Evolutionary conservation across 2,329 filamentous ascomycete species (phyloP), one percentile per base, ranked within the genome.

Genomic region (Arthrobotrys entomopaga): DNA sequence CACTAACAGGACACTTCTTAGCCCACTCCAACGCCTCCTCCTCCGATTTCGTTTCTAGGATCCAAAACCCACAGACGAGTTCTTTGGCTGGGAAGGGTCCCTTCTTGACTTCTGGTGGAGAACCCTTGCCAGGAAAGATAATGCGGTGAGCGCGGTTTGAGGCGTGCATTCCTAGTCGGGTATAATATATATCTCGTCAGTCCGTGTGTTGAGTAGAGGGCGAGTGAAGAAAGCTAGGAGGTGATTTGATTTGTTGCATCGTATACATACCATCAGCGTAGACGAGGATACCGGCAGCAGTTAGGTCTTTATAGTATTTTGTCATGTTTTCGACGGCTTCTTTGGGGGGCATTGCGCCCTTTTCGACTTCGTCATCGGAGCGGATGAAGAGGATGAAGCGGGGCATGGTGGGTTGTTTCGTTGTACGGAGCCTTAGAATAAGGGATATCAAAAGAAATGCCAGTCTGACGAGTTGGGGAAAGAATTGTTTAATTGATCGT

Each of bases 281-380:
- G 16, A 73, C 69, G 20, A 73, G 52, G 10, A 73, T 49, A 3
- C 53, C 53, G 16, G 69, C 69, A 16, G 52, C 69, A 8, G 56
- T 42, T 2, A 73, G 42, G 19, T 73, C 61, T 26, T 66, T 60
- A 54, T 56, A 73, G 50, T 48, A 66, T 11, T 34, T 57, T 8
- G 69, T 73, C 69, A 73, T 73, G 40, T 24, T 61, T 63, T 66
- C 69, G 16, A 73, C 63, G 11, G 56, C 69, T 43, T 73, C 69
- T 22, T 66, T 54, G 1, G 61, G 61, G 7, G 69, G 69, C 69
- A 73, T 73, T 29, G 65, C 66, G 56, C 69, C 61, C 13, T 61
- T 48, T 40, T 73, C 69, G 24, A 49, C 16, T 5, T 73, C 69
- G 38, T 73, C 69, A 50, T 73, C 61, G 29, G 69, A 54, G 4